Percentiles rank a stretch among this genome's conserved stretches.
Conservation (phyloP, 2,329 filamentous ascomycete genomes). For the Cercospora sojina region DNA sequence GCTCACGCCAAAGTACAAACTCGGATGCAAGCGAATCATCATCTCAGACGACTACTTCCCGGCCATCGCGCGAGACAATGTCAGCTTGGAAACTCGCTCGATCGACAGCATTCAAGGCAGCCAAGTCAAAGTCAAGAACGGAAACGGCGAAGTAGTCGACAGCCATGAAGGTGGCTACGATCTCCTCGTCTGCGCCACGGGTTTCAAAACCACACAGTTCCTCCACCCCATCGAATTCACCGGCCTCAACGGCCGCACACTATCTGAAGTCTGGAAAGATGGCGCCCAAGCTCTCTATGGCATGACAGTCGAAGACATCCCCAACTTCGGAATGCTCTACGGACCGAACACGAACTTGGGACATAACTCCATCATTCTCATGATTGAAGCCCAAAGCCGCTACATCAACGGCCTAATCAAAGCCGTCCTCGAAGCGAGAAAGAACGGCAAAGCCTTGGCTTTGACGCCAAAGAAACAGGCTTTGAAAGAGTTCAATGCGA, state of each 20-base stretch:
- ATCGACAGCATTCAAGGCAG: slow-evolving; percentile 50
- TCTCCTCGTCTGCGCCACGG: slow-evolving; percentile 58
- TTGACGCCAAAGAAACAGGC: slow-evolving; percentile 47
- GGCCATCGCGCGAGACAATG: slow-evolving; percentile 49
- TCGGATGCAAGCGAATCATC: slow-evolving; percentile 57
- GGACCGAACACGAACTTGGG: slow-evolving; percentile 57
- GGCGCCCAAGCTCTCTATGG: slow-evolving; percentile 55
- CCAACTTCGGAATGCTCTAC: slow-evolving; percentile 59
- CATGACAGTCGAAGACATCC: slow-evolving; percentile 50
- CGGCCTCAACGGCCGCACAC: slow-evolving; percentile 45
- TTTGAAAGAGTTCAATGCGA: slow-evolving; percentile 48
- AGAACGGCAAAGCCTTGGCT: slow-evolving; percentile 43
- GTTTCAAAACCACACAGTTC: slow-evolving; percentile 60
- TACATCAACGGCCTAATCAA: slow-evolving; percentile 55
- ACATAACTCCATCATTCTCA: slow-evolving; percentile 58
- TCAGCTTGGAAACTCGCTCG: slow-evolving; percentile 51
- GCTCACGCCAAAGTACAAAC: slow-evolving; percentile 54
- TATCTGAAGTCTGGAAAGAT: slow-evolving; percentile 55
- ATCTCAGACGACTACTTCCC: slow-evolving; percentile 58
- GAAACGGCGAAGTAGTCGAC: slow-evolving; percentile 26
- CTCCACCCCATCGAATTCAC: slow-evolving; percentile 57
- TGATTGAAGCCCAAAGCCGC: slow-evolving; percentile 59
- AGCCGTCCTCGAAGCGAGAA: slow-evolving; percentile 50
- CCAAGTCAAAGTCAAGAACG: slow-evolving; percentile 49
- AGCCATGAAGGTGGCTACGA: slow-evolving; percentile 46